A percentile compares a stretch with the other conserved stretches of the same genome.
Evolutionary conservation across 2,329 filamentous ascomycete genomes (phyloP).

Genomic region (Paecilomyces fulvus): DNA sequence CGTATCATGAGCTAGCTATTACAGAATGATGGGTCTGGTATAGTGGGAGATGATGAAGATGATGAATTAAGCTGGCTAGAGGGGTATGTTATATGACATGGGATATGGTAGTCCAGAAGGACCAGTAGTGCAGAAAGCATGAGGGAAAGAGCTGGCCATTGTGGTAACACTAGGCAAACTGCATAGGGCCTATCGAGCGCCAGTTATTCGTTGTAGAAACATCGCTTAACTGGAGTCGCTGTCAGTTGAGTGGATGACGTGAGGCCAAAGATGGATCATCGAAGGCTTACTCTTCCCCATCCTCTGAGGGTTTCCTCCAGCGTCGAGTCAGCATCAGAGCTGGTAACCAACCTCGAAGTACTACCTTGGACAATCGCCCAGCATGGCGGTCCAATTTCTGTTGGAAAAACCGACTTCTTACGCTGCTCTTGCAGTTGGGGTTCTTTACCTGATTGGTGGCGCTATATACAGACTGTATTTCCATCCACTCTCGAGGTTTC

Average conservation of each 20-base stretch:
- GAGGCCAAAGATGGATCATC: neutral
- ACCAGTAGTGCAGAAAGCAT: too few relatives aligned
- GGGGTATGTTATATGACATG: too few relatives aligned
- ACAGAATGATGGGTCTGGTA: too few relatives aligned
- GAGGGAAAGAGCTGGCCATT: too few relatives aligned
- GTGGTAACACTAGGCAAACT: too few relatives aligned
- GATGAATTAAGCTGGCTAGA: too few relatives aligned
- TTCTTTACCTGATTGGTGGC: constrained; percentile 1
- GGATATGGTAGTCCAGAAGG: too few relatives aligned
- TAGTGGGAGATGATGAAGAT: too few relatives aligned
- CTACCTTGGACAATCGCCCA: neutral
- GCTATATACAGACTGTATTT: constrained; percentile 24
- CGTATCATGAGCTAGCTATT: too few relatives aligned
- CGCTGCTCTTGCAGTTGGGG: neutral
- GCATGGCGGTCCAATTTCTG: neutral
- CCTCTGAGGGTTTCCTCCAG: neutral
- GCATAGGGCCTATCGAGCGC: too few relatives aligned
- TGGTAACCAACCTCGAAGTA: neutral
- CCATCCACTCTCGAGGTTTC: constrained; percentile 23
- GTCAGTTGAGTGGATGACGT: neutral
- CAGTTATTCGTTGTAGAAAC: too few relatives aligned
- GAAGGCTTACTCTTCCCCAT: neutral
- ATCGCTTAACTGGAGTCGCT: neutral
- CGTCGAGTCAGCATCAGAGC: neutral
- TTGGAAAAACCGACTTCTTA: neutral